Base-by-base conservation (phyloP, 768 basidiomycete genomes). In the Panaeolus cyanescens region DNA sequence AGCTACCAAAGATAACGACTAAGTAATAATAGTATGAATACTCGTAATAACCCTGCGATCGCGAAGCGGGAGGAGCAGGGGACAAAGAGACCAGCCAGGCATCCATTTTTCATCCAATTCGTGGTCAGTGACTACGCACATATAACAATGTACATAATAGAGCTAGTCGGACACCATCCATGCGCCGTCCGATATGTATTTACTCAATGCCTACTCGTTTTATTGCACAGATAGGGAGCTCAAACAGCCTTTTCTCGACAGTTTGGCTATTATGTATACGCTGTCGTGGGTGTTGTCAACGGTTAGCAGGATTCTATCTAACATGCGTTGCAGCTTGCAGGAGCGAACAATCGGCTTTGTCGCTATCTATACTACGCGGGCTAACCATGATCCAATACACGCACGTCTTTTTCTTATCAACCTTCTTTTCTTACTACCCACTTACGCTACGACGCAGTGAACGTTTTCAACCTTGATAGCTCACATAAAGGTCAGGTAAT, bases 41-140 rank as follows among this genome's bases (percentile, higher is more conserved):
- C 45, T 50, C 45, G 45, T 50, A 50, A 50, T 50, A 50, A 50
- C 45, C 45, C 45, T 50, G 45, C 25, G 45, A 50, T 50, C 25
- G 45, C 25, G 45, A 50, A 50, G 45, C 45, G 45, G 45, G 45
- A 50, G 45, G 45, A 15, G 22, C 25, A 50, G 25, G 45, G 45
- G 45, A 15, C 5, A 50, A 50, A 50, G 6, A 28, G 12, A n/a
- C 25, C 22, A 50, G 45, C 45, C 45, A 50, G 25, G 45, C 45
- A 28, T 50, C 25, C 25, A 28, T 28, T n/a, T n/a, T 25, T 28
- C 45, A 50, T 50, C 45, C 45, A 50, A 50, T 30, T 5, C 25
- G 25, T 28, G 45, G 45, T 15, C 45, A 50, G 45, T 50, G 45
- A 50, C 45, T 50, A 50, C 45, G 45, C 45, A 50, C 45, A 50